Conservation (phyloP, 2,329 filamentous ascomycete genomes). For the Westerdykella ornata region DNA sequence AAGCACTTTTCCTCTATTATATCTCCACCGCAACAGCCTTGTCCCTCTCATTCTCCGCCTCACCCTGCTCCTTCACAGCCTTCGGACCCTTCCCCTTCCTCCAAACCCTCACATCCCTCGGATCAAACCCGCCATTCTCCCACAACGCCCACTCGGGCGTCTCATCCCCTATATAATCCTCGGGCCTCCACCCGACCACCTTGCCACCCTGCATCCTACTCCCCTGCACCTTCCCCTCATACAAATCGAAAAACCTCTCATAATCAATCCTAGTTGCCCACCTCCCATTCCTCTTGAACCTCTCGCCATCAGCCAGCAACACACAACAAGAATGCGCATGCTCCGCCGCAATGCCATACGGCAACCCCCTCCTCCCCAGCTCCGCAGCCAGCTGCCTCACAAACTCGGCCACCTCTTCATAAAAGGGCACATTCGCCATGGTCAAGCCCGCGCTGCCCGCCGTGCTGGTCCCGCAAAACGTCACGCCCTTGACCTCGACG, state of each 20-base stretch:
- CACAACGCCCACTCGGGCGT: conserved; percentile 93
- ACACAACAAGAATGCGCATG: conserved; percentile 94
- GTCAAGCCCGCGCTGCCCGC: conserved; percentile 77
- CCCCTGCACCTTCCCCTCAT: conserved; percentile 52
- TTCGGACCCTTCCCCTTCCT: conserved; percentile 64
- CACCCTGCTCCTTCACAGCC: conserved; percentile 10
- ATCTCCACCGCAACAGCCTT: conserved; percentile 2
- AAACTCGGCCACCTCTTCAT: conserved; percentile 72
- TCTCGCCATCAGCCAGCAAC: conserved; percentile 65
- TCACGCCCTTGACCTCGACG: conserved; percentile 93
- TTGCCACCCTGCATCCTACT: conserved; percentile 16
- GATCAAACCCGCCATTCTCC: conserved; percentile 93
- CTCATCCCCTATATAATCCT: conserved; percentile 80
- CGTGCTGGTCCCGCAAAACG: conserved; percentile 87
- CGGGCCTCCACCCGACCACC: conserved; percentile 63
- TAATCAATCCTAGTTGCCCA: conserved; percentile 96
- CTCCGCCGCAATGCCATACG: conserved; percentile 88
- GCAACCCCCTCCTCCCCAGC: conserved; percentile 62
- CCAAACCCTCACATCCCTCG: conserved; percentile 78
- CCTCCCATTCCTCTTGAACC: conserved; percentile 68
- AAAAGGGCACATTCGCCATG: conserved; percentile 98
- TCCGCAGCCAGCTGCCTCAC: conserved; percentile 65
- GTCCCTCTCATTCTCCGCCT: conserved; percentile 3
- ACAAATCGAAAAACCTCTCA: conserved; percentile 73
- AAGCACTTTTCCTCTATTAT: not conserved